Conservation (phyloP, 1,284 basidiomycete genomes). For the Kwoniella shivajii region DNA sequence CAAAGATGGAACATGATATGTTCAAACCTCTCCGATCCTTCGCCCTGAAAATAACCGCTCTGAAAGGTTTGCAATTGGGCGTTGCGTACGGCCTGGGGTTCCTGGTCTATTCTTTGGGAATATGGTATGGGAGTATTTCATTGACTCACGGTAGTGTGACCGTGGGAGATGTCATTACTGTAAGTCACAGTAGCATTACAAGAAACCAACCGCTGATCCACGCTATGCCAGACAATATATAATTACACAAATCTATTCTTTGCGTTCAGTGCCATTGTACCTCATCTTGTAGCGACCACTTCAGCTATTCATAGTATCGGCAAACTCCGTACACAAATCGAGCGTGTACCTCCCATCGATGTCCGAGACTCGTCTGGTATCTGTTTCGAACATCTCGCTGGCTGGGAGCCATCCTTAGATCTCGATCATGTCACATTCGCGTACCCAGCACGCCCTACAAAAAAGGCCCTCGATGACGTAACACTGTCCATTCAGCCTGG, state of each 20-base stretch:
- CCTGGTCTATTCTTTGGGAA: slow-evolving; percentile 27
- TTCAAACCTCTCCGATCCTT: slow-evolving; percentile 44
- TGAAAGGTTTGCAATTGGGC: slow-evolving; percentile 34
- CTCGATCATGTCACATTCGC: slow-evolving; percentile 62
- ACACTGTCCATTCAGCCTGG: slow-evolving; percentile 67
- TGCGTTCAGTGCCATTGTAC: slow-evolving; percentile 39
- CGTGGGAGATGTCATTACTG: slow-evolving; percentile 36
- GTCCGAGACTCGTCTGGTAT: slow-evolving; percentile 34
- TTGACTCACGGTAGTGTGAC: slow-evolving; percentile 22
- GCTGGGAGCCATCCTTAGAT: slow-evolving; percentile 44
- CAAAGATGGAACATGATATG: slow-evolving; percentile 46
- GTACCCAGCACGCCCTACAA: slow-evolving; percentile 76
- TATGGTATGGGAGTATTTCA: slow-evolving; percentile 42
- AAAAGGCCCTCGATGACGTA: slow-evolving; percentile 68
- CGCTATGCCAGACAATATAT: slow-evolving; percentile 37
- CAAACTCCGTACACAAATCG: slow-evolving; percentile 43
- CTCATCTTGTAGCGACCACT: slow-evolving; percentile 41
- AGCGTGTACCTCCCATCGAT: slow-evolving; percentile 46
- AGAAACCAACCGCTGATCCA: background rate
- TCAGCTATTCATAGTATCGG: slow-evolving; percentile 28
- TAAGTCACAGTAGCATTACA: slow-evolving; percentile 15
- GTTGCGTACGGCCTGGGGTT: slow-evolving; percentile 36
- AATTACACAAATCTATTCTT: slow-evolving; percentile 39
- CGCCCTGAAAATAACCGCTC: slow-evolving; percentile 35
- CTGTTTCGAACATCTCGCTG: slow-evolving; percentile 7